phyloP scores from a whole-genome alignment of 176 grass and related monocot genomes.

The Oryza coarctata region DNA sequence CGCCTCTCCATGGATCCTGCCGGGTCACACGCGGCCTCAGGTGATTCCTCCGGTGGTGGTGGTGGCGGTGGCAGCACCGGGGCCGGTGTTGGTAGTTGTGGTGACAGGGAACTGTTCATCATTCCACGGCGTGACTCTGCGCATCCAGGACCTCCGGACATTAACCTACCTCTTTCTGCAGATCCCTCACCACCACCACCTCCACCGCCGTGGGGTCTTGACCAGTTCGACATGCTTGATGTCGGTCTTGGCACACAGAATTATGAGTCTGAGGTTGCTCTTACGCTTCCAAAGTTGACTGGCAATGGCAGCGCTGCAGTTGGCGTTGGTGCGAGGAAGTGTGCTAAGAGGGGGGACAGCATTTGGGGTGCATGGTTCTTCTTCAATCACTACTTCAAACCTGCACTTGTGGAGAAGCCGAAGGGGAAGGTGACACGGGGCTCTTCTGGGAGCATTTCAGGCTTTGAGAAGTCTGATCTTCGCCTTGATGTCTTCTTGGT shows the following conservation, averaged over 20 bases:
- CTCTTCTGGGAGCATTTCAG: conserved; percentile 24
- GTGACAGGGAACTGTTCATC: conserved; percentile 50
- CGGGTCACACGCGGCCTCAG: conserved; percentile 25
- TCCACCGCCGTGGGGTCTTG: conserved; percentile 28
- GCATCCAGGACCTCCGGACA: conserved; percentile 55
- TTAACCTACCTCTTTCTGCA: conserved; percentile 60
- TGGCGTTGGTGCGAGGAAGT: conserved; percentile 40
- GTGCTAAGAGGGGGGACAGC: conserved; percentile 65
- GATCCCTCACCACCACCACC: conserved; percentile 45
- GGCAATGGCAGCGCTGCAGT: conserved; percentile 19
- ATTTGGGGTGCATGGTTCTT: conserved; percentile 78
- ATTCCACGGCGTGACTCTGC: conserved; percentile 22
- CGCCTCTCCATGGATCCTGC: conserved; percentile 73
- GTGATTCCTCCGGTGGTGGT: not conserved
- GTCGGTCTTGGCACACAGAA: conserved; percentile 54
- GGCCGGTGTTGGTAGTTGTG: not conserved
- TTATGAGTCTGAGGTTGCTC: conserved; percentile 50
- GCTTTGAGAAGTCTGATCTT: conserved; percentile 67
- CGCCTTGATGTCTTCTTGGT: conserved; percentile 62
- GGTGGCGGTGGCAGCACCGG: not conserved
- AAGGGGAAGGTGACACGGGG: conserved; percentile 48
- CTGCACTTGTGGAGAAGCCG: conserved; percentile 50
- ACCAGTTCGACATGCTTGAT: conserved; percentile 55
- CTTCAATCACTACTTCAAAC: conserved; percentile 74
- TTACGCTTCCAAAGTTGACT: conserved; percentile 41